These are phyloP conservation scores for Globisporangium paroecandrum DNA, from an alignment of 352 stramenopile species.

Conservation along the genomic window DNA sequence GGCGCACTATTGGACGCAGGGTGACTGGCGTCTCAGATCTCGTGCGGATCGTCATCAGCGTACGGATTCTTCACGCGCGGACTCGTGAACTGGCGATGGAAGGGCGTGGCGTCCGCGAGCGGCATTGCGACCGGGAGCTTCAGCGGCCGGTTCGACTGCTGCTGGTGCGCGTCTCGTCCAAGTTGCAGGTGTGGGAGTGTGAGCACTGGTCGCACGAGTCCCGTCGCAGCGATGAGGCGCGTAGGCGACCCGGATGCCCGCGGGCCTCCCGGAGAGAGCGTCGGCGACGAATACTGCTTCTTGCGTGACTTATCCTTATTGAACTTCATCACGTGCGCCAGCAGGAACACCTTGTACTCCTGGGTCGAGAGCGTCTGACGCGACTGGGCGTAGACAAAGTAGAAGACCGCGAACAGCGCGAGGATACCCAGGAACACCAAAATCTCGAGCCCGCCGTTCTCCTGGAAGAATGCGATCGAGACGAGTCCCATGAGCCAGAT, in stretches of 20 bases:
- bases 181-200: conserved; percentile 6
- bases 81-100: conserved; percentile 16
- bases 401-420: conserved; percentile 20
- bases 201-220: conserved; percentile 12
- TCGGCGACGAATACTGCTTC: conserved; percentile 11
- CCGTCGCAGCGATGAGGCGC: conserved; percentile 11
- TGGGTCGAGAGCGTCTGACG: conserved; percentile 32
- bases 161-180: neutral
- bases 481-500: conserved; percentile 29
- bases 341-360: conserved; percentile 30
- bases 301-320: conserved; percentile 16
- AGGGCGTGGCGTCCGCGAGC: conserved; percentile 10
- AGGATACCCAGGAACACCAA: conserved; percentile 19
- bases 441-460: conserved; percentile 23
- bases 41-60: conserved; percentile 3
- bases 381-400: conserved; percentile 25
- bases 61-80: conserved; percentile 13
- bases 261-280: neutral
- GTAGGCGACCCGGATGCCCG: conserved; percentile 1
- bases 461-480: conserved; percentile 28
- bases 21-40: conserved; percentile 5
- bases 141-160: neutral
- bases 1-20: neutral
- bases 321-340: conserved; percentile 35
- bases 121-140: conserved; percentile 12